phyloP scores from a whole-genome alignment of 139 green algal genomes.

The Marvania coccoides region DNA sequence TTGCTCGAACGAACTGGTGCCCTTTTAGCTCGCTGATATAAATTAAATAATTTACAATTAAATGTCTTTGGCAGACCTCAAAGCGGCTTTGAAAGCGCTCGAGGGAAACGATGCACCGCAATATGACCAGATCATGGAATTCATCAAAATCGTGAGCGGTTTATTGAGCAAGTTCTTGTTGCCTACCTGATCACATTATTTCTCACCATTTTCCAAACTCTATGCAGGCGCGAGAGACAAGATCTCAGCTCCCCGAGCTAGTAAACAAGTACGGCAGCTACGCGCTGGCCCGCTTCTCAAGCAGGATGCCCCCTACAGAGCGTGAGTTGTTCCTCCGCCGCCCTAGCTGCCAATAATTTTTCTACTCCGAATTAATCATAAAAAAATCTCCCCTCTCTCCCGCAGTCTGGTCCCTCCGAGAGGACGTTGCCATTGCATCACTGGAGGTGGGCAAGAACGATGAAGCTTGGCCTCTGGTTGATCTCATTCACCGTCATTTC shows the following conservation, averaged over 20 bases:
- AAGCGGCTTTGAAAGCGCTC: neutral
- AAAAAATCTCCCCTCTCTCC: too few relatives aligned
- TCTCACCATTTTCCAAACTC: neutral
- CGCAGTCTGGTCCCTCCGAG: slow-evolving; percentile 75
- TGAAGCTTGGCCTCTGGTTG: slow-evolving; percentile 50
- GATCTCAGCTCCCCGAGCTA: slow-evolving; percentile 39
- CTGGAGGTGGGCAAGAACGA: slow-evolving; percentile 46
- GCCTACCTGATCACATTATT: too few relatives aligned
- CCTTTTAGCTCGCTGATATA: neutral
- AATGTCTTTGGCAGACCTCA: neutral
- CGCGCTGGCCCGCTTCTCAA: slow-evolving; percentile 37
- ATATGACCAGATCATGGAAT: neutral
- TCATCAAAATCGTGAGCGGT: neutral
- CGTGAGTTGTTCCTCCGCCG: too few relatives aligned
- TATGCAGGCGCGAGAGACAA: slow-evolving; percentile 46
- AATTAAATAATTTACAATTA: neutral
- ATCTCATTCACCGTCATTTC: slow-evolving; percentile 53
- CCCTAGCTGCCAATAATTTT: too few relatives aligned
- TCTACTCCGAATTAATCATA: too few relatives aligned
- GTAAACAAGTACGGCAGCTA: slow-evolving; percentile 49
- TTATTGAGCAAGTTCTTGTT: neutral
- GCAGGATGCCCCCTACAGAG: slow-evolving; percentile 17
- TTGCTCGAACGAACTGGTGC: too few relatives aligned
- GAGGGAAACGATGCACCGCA: neutral
- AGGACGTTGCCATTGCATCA: slow-evolving; percentile 69